phyloP scores from a whole-genome alignment of 495 filamentous ascomycete species.

The Cairneyella variabilis region DNA sequence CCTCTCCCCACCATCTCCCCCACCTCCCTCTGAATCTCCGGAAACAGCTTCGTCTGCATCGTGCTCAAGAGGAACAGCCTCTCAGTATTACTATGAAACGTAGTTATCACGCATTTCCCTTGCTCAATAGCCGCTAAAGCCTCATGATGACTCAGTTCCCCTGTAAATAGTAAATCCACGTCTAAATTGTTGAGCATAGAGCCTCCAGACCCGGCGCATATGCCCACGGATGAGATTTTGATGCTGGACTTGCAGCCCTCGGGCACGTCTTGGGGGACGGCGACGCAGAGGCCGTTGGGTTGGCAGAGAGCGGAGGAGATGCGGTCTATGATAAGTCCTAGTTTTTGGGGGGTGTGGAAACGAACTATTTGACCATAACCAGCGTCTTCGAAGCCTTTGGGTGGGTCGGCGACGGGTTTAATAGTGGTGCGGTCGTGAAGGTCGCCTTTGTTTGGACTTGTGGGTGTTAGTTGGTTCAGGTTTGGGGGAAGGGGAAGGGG shows the following conservation, averaged over 20 bases:
- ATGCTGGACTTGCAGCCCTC: conserved; percentile 40
- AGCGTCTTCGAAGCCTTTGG: conserved; percentile 51
- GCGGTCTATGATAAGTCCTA: conserved; percentile 26
- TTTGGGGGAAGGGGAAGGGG: too few relatives aligned
- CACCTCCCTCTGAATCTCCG: conserved; percentile 32
- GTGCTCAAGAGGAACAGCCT: conserved; percentile 59
- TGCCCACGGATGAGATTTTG: conserved; percentile 53
- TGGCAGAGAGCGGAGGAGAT: conserved; percentile 59
- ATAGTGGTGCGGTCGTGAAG: conserved; percentile 10
- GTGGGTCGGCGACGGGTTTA: conserved; percentile 11
- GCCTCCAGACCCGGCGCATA: conserved; percentile 84
- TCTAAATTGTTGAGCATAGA: conserved; percentile 64
- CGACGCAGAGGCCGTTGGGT: conserved; percentile 61
- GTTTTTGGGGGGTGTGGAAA: conserved; percentile 43
- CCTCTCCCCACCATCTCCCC: conserved; percentile 13
- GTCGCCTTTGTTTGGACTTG: not conserved
- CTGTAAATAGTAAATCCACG: conserved; percentile 80
- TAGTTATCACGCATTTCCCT: conserved; percentile 79
- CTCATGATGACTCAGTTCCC: conserved; percentile 90
- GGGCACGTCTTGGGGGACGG: conserved; percentile 56
- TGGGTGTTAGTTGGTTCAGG: not conserved
- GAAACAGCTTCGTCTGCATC: conserved; percentile 54
- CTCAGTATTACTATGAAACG: conserved; percentile 85
- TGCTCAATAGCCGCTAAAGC: conserved; percentile 80
- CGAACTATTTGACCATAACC: conserved; percentile 76